These are phyloP conservation scores for Hypoxylon rickii DNA, from an alignment of 495 filamentous ascomycete genomes.

Conservation along the genomic window DNA sequence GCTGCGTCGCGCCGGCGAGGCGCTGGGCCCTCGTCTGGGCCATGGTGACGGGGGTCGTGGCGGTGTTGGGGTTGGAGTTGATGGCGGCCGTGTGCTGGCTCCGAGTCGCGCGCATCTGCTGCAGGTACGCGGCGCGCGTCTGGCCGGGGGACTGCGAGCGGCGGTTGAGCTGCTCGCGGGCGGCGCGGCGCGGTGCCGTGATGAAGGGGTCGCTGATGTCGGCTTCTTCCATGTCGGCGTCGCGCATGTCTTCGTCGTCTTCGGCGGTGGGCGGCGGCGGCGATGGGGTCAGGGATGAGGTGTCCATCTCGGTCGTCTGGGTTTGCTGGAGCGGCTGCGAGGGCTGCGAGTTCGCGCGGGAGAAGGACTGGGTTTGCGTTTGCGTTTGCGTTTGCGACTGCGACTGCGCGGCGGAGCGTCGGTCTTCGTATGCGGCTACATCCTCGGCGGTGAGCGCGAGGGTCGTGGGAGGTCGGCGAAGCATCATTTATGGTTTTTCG, in stretches of 20 bases:
- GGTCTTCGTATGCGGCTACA: constrained; percentile 74
- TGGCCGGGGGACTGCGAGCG: constrained; percentile 15
- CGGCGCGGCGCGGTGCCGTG: constrained; percentile 28
- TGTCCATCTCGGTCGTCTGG: constrained; percentile 34
- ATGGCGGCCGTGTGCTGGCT: constrained; percentile 5
- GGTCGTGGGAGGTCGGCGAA: constrained; percentile 78
- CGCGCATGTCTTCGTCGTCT: constrained; percentile 24
- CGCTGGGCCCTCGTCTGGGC: constrained; percentile 21
- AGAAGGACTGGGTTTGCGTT: constrained; percentile 23
- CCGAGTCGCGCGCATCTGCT: constrained; percentile 22
- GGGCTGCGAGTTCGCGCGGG: constrained; percentile 19
- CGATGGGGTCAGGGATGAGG: constrained; percentile 23
- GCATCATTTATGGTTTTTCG: constrained; percentile 58
- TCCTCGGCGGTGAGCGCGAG: constrained; percentile 81
- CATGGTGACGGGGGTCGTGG: constrained; percentile 1
- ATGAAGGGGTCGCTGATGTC: constrained; percentile 38
- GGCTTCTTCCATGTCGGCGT: constrained; percentile 32
- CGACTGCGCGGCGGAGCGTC: constrained; percentile 36
- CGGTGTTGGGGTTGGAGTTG: background rate
- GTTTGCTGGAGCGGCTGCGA: constrained; percentile 11
- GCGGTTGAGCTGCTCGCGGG: constrained; percentile 10
- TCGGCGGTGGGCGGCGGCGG: constrained; percentile 25
- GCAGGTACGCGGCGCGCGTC: constrained; percentile 20
- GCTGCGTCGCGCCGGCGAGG: constrained; percentile 14
- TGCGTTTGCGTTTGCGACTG: constrained; percentile 36